Percentiles rank a stretch among this genome's conserved stretches.
These are phyloP conservation scores for Trifolium subterraneum DNA, from an alignment of 306 rosid genomes.

Conservation along the genomic window DNA sequence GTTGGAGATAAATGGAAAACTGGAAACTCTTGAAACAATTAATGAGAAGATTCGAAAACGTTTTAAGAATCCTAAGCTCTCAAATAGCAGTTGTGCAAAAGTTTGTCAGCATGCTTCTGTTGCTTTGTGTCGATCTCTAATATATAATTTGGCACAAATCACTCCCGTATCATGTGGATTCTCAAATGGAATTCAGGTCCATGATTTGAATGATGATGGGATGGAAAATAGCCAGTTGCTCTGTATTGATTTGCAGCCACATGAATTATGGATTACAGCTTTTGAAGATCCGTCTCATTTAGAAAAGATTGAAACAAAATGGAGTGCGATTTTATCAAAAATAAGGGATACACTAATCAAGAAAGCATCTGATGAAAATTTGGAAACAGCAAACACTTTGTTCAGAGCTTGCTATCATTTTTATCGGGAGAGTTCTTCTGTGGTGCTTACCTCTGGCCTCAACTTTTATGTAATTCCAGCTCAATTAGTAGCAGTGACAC, in stretches of 20 bases:
- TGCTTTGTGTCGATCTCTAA: constrained; percentile 92
- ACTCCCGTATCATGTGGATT: constrained; percentile 59
- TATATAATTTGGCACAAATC: constrained; percentile 76
- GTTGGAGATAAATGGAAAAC: constrained; percentile 76
- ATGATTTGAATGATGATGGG: constrained; percentile 56
- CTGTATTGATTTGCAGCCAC: constrained; percentile 74
- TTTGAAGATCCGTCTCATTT: constrained; percentile 68
- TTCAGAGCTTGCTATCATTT: constrained; percentile 85
- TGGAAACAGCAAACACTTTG: constrained; percentile 79
- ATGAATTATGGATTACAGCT: constrained; percentile 83
- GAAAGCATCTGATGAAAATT: constrained; percentile 72
- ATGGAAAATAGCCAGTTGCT: constrained; percentile 70
- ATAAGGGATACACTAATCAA: constrained; percentile 54
- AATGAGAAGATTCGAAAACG: constrained; percentile 96
- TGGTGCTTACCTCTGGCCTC: constrained; percentile 74
- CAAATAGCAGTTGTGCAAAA: constrained; percentile 75
- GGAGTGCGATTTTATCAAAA: constrained; percentile 65
- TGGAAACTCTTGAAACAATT: constrained; percentile 88
- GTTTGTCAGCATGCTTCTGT: constrained; percentile 91
- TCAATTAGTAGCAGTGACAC: constrained; percentile 60
- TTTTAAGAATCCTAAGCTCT: constrained; percentile 84
- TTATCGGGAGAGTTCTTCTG: constrained; percentile 91
- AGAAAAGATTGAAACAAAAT: constrained; percentile 68
- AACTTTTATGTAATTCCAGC: constrained; percentile 68
- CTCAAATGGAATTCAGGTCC: constrained; percentile 55